phyloP scores from a whole-genome alignment of 2,329 filamentous ascomycete genomes.

The Sporothrix pallida region DNA sequence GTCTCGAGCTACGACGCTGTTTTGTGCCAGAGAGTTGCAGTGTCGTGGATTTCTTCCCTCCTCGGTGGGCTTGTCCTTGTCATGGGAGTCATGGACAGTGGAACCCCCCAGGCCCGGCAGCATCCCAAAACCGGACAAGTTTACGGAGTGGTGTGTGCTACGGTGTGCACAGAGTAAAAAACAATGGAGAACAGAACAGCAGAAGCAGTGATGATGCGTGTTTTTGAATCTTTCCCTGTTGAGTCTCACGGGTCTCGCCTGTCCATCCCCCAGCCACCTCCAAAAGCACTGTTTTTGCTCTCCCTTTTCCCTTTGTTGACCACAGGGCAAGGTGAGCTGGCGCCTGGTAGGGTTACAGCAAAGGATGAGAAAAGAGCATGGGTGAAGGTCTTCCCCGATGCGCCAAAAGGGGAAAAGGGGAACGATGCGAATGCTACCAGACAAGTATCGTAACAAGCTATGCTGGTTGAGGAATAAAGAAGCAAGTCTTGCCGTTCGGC shows the following conservation, averaged over 20 bases:
- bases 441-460: neutral
- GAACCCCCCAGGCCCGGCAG: neutral
- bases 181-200: neutral
- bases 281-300: neutral
- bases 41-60: neutral
- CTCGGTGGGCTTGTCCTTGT: slow-evolving; percentile 1
- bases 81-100: neutral
- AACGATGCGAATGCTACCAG: neutral
- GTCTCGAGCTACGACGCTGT: slow-evolving; percentile 7
- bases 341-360: slow-evolving; percentile 15
- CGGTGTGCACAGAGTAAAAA: neutral
- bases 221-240: too few relatives aligned
- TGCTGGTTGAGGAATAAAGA: neutral
- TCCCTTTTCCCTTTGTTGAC: neutral
- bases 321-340: slow-evolving; percentile 22
- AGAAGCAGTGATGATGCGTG: neutral
- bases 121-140: slow-evolving; percentile 27
- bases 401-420: neutral
- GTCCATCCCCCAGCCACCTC: neutral
- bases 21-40: slow-evolving; percentile 18
- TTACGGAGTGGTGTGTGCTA: neutral
- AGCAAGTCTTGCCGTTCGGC: neutral
- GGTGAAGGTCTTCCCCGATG: neutral
- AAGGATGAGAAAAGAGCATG: slow-evolving; percentile 4
- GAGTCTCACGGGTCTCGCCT: neutral